phyloP scores from a whole-genome alignment of 2,329 filamentous ascomycete genomes.

The Neophaeococcomyces aloes region DNA sequence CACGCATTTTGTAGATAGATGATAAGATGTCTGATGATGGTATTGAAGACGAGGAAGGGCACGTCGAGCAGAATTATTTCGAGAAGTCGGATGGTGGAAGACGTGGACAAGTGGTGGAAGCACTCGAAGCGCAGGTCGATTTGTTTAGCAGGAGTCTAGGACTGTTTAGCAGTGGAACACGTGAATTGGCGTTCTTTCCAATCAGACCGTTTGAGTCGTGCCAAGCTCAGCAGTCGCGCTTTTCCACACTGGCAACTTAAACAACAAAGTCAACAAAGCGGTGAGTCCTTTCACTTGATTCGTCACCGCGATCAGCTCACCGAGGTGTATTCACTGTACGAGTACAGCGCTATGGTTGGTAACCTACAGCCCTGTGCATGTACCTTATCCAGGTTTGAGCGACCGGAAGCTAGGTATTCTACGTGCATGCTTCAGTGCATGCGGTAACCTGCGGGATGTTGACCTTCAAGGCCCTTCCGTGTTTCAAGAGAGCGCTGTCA shows the following conservation, averaged over 20 bases:
- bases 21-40: background rate
- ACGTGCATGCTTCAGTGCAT: too few species aligned
- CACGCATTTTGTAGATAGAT: slow-evolving; percentile 52
- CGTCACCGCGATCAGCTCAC: background rate
- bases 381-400: too few species aligned
- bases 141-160: background rate
- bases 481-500: too few species aligned
- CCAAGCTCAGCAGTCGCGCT: slow-evolving; percentile 4
- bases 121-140: slow-evolving; percentile 2
- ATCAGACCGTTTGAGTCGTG: background rate
- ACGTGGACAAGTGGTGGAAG: slow-evolving; percentile 9
- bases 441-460: too few species aligned
- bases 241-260: background rate
- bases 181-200: background rate
- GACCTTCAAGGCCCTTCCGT: too few species aligned
- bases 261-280: slow-evolving; percentile 8
- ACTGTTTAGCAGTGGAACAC: slow-evolving; percentile 1
- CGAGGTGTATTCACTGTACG: too few species aligned
- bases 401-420: too few species aligned
- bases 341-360: too few species aligned
- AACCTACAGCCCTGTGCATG: too few species aligned
- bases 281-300: slow-evolving; percentile 3
- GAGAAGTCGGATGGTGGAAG: slow-evolving; percentile 7
- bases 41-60: slow-evolving; percentile 5
- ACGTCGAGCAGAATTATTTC: background rate